These are phyloP conservation scores for Candida ascalaphidarum DNA, from an alignment of 805 yeast species.

Conservation along the genomic window DNA sequence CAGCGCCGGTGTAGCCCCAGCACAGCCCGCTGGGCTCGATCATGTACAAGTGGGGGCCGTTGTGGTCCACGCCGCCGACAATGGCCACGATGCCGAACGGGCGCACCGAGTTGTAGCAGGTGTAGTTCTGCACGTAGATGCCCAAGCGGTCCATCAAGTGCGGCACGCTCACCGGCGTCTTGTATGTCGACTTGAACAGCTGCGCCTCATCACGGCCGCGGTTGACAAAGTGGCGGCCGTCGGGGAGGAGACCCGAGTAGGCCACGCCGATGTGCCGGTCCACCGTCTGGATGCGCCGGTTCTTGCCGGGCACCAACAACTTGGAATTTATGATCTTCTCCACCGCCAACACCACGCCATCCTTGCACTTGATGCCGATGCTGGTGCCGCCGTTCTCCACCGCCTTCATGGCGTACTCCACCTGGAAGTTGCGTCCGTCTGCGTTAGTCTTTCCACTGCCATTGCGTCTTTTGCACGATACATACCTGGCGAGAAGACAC, in stretches of 20 bases:
- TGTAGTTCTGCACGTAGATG: conserved; percentile 87
- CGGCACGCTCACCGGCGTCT: conserved; percentile 69
- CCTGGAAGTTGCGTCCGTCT: conserved; percentile 94
- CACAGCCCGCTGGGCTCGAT: conserved; percentile 94
- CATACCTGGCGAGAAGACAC: conserved; percentile 79
- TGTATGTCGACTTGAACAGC: conserved; percentile 68
- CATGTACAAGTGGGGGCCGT: conserved; percentile 92
- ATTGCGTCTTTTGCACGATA: conserved; percentile 3
- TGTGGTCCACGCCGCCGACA: conserved; percentile 86
- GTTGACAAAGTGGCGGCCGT: conserved; percentile 87
- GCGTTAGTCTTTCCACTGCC: conserved; percentile 30
- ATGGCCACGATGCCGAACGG: conserved; percentile 94
- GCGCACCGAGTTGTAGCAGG: conserved; percentile 93
- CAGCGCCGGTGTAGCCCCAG: conserved; percentile 98
- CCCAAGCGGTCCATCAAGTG: conserved; percentile 84
- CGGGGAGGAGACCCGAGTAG: conserved; percentile 92
- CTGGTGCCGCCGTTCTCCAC: conserved; percentile 97
- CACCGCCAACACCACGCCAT: conserved; percentile 96
- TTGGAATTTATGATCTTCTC: conserved; percentile 86
- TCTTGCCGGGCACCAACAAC: conserved; percentile 79
- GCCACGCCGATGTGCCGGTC: conserved; percentile 93
- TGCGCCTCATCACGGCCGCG: conserved; percentile 90
- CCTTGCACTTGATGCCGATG: conserved; percentile 83
- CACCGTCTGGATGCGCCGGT: conserved; percentile 84
- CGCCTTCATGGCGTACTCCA: conserved; percentile 95